phyloP scores from a whole-genome alignment of 345 rosid species.

The Citrus australasica region DNA sequence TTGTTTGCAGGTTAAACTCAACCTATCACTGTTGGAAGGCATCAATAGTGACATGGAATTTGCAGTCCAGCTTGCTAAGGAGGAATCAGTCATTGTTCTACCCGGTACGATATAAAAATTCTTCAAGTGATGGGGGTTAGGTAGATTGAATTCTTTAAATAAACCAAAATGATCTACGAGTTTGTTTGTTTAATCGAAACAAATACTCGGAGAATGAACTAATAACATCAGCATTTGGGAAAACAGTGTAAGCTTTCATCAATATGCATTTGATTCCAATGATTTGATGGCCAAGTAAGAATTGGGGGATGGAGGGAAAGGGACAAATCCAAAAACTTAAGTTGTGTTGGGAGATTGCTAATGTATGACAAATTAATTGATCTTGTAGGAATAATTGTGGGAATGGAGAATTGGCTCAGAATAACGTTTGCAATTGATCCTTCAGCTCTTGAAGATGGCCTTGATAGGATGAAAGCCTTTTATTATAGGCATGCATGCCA shows the following conservation, averaged over 20 bases:
- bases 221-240: no score
- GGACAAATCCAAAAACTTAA: no score
- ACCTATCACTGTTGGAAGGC: conserved; percentile 34
- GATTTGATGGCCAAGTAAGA: no score
- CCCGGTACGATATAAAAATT: conserved; percentile 36
- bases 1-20: conserved; percentile 39
- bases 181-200: no score
- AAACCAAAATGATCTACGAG: background rate
- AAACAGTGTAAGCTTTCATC: no score
- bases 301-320: no score
- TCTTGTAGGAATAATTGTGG: conserved; percentile 38
- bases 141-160: background rate
- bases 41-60: conserved; percentile 58
- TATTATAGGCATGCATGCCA: conserved; percentile 36
- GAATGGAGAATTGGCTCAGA: conserved; percentile 51
- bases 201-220: no score
- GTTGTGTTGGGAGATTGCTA: no score
- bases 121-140: background rate
- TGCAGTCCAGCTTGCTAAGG: conserved; percentile 54
- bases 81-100: conserved; percentile 50
- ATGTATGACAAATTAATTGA: no score
- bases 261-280: no score
- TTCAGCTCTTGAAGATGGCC: conserved; percentile 30
- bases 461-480: conserved; percentile 40
- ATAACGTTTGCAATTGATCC: conserved; percentile 40